Evolutionary conservation across 2,329 filamentous ascomycete species (phyloP), one percentile per base, ranked within the genome.

Genomic region (Exophiala aquamarina): DNA sequence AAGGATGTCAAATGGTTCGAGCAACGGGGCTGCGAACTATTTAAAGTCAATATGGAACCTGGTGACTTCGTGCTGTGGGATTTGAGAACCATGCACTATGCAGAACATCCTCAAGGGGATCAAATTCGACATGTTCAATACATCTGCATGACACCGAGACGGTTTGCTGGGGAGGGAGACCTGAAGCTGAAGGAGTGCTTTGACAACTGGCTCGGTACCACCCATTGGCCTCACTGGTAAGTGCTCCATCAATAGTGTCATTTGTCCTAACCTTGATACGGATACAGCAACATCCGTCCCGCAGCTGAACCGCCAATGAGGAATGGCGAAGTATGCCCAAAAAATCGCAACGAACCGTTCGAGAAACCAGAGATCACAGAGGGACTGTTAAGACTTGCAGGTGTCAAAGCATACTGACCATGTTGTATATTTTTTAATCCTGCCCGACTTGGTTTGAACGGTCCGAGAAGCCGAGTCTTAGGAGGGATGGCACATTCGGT

Each of bases 61-160:
- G 71, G 71, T 6, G 70, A 73, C 47, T 58, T 74, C 48, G 62
- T 74, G 3, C 60, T 74, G 4, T 73, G 71, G 73, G 72, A 74
- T 49, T 69, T 67, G 3, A 61, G 75, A 3, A 71, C 70, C 1
- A 69, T 76, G 44, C 74, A 78, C 58, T 76, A 71, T 52, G 66
- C 63, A 34, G 49, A 57, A 7, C 47, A 67, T 3, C 63, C 67
- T 4, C 62, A 69, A 47, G 63, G 61, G 7, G 54, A 68, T 13
- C 60, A 64, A 31, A 64, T 70, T 40, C 61, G 68, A 20, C 55
- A 64, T 31, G 63, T 66, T 3, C 60, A 65, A 43, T 70, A 70
- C 50, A 62, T 60, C 18, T 68, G 63, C 57, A 63, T 67, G 60
- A 68, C 66, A 1, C 67, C 68, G 1, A 36, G 50, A 1, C 56